Evolutionary conservation across 768 basidiomycete species (phyloP).

Genomic region (Chalciporus chontae): DNA sequence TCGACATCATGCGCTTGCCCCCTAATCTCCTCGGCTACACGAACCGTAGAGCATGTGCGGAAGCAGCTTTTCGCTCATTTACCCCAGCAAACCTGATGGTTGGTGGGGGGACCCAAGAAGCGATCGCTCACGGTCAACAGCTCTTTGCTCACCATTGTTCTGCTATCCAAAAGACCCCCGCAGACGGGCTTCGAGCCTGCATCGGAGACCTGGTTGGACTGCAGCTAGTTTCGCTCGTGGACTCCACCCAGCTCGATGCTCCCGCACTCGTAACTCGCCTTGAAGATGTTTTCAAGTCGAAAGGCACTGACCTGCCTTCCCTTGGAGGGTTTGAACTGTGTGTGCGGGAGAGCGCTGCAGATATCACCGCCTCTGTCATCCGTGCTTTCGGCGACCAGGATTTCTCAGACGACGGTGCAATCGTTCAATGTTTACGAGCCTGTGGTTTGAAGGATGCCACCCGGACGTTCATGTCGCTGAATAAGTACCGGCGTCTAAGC

Average conservation of each 20-base stretch:
- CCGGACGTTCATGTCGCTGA: slow-evolving; percentile 48
- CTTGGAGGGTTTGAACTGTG: slow-evolving; percentile 32
- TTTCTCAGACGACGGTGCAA: slow-evolving; percentile 47
- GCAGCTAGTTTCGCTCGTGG: slow-evolving; percentile 48
- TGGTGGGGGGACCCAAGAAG: slow-evolving; percentile 28
- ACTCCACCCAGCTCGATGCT: slow-evolving; percentile 23
- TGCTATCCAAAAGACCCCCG: slow-evolving; percentile 44
- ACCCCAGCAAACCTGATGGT: slow-evolving; percentile 64
- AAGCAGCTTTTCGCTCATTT: slow-evolving; percentile 62
- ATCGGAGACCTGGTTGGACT: slow-evolving; percentile 70
- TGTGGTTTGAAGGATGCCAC: slow-evolving; percentile 34
- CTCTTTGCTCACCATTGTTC: slow-evolving; percentile 64
- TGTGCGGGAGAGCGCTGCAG: slow-evolving; percentile 47
- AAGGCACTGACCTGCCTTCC: slow-evolving; percentile 29
- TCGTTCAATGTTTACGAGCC: slow-evolving; percentile 42
- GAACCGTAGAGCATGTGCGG: slow-evolving; percentile 62
- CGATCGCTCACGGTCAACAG: slow-evolving; percentile 35
- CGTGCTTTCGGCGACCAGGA: slow-evolving; percentile 69
- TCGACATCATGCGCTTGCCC: slow-evolving; percentile 60
- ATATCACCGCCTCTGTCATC: slow-evolving; percentile 56
- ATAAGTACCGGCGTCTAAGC: slow-evolving; percentile 45
- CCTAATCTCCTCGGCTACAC: slow-evolving; percentile 73
- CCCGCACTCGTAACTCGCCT: slow-evolving; percentile 28
- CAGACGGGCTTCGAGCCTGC: slow-evolving; percentile 55
- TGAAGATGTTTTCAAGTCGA: slow-evolving; percentile 34